These are phyloP conservation scores for Geotrichum europaeum DNA, from an alignment of 1,139 yeast species.

Conservation along the genomic window DNA sequence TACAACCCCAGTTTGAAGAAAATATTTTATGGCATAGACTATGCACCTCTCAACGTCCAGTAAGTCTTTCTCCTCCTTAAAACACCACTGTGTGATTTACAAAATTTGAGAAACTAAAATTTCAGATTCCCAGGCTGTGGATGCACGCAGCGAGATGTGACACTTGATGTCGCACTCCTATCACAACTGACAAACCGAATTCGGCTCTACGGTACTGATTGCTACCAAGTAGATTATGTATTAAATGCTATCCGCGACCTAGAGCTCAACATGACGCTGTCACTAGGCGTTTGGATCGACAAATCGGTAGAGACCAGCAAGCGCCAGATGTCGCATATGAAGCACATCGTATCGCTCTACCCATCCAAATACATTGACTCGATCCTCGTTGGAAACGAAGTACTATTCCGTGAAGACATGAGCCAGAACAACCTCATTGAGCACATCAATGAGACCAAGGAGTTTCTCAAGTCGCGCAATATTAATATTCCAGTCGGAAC, in stretches of 20 bases:
- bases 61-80: constrained; percentile 10
- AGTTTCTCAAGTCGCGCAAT: constrained; percentile 34
- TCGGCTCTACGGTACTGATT: constrained; percentile 59
- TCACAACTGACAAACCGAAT: constrained; percentile 55
- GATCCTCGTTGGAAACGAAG: constrained; percentile 59
- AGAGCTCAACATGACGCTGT: constrained; percentile 49
- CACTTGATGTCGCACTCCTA: constrained; percentile 51
- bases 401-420: constrained; percentile 50
- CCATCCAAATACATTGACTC: constrained; percentile 48
- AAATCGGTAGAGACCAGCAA: constrained; percentile 42
- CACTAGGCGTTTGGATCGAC: constrained; percentile 65
- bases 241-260: constrained; percentile 49
- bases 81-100: not conserved
- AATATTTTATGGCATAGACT: constrained; percentile 53
- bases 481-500: constrained; percentile 49
- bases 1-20: constrained; percentile 32
- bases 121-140: constrained; percentile 40
- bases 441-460: constrained; percentile 43
- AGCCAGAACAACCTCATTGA: constrained; percentile 37
- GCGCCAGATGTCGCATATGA: constrained; percentile 37
- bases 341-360: constrained; percentile 38
- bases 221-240: constrained; percentile 50
- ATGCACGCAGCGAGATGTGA: constrained; percentile 42
- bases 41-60: constrained; percentile 49
- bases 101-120: not conserved